phyloP scores from a whole-genome alignment of 2,329 filamentous ascomycete species.

The Dryadomyces quercus-mongolicae region DNA sequence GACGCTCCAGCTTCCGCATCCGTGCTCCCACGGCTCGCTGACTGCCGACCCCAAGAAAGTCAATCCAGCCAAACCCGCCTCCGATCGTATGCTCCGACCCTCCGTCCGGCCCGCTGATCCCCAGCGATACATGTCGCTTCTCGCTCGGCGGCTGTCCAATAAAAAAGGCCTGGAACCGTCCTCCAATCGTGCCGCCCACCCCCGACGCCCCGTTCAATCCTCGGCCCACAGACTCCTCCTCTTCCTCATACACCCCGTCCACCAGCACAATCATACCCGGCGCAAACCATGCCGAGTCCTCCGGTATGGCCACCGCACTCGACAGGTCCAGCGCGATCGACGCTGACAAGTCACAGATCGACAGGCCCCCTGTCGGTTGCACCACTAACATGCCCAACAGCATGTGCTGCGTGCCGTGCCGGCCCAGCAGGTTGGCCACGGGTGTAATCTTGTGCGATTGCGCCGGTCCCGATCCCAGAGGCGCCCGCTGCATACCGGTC shows the following conservation, averaged over 20 bases:
- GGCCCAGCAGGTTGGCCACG: slow-evolving; percentile 62
- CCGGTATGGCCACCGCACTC: slow-evolving; percentile 69
- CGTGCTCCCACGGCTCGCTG: slow-evolving; percentile 70
- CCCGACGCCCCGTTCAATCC: slow-evolving; percentile 66
- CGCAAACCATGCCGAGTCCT: slow-evolving; percentile 81
- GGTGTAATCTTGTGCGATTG: slow-evolving; percentile 81
- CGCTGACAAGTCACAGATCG: slow-evolving; percentile 77
- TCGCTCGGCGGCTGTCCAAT: slow-evolving; percentile 89
- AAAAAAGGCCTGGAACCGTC: slow-evolving; percentile 80
- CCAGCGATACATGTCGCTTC: slow-evolving; percentile 66
- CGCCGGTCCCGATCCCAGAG: slow-evolving; percentile 23
- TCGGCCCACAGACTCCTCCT: slow-evolving; percentile 58
- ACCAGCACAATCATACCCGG: slow-evolving; percentile 94
- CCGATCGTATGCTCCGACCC: slow-evolving; percentile 51
- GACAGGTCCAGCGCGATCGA: slow-evolving; percentile 75
- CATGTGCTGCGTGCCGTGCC: slow-evolving; percentile 74
- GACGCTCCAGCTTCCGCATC: slow-evolving; percentile 71
- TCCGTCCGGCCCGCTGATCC: slow-evolving; percentile 50
- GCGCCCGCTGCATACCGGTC: slow-evolving; percentile 43
- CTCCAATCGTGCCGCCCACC: slow-evolving; percentile 83
- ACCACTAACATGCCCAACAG: slow-evolving; percentile 73
- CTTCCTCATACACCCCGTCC: slow-evolving; percentile 94
- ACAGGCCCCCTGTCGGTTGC: slow-evolving; percentile 69
- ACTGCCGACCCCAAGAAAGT: slow-evolving; percentile 85
- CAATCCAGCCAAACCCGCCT: slow-evolving; percentile 90